Evolutionary conservation across 1,139 yeast species (phyloP), one percentile per base, ranked within the genome.

Genomic region (Arxiozyma heterogenica): DNA sequence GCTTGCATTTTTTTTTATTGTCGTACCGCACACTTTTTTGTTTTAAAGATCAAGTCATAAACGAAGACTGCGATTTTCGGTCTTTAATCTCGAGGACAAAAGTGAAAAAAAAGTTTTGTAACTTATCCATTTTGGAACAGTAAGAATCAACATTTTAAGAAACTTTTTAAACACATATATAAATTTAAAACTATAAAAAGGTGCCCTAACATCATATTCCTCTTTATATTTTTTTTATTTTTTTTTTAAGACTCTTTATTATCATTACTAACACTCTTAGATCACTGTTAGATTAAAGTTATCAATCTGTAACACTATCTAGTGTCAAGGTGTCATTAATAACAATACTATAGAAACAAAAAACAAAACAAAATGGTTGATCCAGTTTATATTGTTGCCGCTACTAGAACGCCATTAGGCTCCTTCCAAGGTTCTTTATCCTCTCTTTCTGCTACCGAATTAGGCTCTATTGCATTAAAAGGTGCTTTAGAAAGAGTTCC

Each of bases 401-500:
- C 89, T 50, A 82, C 96, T 52, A 86, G 98, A 78, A 93, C 98
- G 25, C 98, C 98, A 64, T 81, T 91, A 63, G 98, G 98, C 48
- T 83, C 95, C 23, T 86, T 93, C 76, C 93, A 87, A 71, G 97
- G 98, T 54, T 70, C 82, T 6, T 79, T 93, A 54, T 72, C 94
- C 46, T 79, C 94, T 47, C 79, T 86, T 66, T 75, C 81, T 50
- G 90, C 85, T 68, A 81, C 85, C 56, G 98, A 91, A 68, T 80
- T 93, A 57, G 98, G 98, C 54, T 81, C 94, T 41, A 87, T 84
- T 64, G 97, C 97, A 51, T 96, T 93, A 61, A 86, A 84, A 58
- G 83, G 90, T 53, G 97, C 96, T 21, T 75, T 91, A 58, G 88
- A 75, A 51, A 86, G 88, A 69, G 93, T 87, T 50, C 94, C 95